Conservation (phyloP, 2,329 filamentous ascomycete genomes). For the Fusarium decemcellulare region DNA sequence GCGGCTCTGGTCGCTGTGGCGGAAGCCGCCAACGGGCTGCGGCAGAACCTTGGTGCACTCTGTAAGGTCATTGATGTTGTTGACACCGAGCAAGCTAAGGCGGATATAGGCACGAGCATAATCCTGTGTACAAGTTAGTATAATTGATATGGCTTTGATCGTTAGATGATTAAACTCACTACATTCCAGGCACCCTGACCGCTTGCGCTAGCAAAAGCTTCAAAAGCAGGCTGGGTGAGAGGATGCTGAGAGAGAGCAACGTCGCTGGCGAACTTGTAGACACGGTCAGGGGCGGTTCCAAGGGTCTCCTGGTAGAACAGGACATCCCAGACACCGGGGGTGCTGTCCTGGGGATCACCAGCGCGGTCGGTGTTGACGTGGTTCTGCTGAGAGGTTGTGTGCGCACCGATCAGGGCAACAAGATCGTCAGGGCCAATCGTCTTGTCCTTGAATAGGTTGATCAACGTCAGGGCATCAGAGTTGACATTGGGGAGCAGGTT, state of each 20-base stretch:
- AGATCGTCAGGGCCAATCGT: conserved; percentile 66
- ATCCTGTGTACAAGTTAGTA: conserved; percentile 51
- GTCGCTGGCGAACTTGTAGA: conserved; percentile 61
- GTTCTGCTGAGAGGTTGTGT: conserved; percentile 65
- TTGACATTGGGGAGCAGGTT: conserved; percentile 60
- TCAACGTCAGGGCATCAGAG: conserved; percentile 62
- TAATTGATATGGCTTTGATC: accelerated
- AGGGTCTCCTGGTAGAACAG: conserved; percentile 63
- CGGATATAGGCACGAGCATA: conserved; percentile 68
- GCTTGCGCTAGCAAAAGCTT: conserved; percentile 50
- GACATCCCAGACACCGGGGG: conserved; percentile 67
- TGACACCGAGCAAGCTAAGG: conserved; percentile 68
- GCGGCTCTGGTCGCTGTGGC: conserved; percentile 36
- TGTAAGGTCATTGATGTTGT: conserved; percentile 68
- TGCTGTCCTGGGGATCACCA: conserved; percentile 65
- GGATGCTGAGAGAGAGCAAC: conserved; percentile 55
- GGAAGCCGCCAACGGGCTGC: conserved; percentile 37
- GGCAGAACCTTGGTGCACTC: conserved; percentile 69
- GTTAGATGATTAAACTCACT: conserved; percentile 46
- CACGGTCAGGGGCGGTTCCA: conserved; percentile 50
- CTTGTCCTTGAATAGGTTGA: conserved; percentile 66
- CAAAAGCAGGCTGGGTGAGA: conserved; percentile 54
- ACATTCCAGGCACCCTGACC: conserved; percentile 58
- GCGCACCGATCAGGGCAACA: conserved; percentile 68
- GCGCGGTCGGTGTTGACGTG: conserved; percentile 57